These are phyloP conservation scores for Leucaena leucocephala DNA, from an alignment of 306 rosid genomes.

Conservation along the genomic window DNA sequence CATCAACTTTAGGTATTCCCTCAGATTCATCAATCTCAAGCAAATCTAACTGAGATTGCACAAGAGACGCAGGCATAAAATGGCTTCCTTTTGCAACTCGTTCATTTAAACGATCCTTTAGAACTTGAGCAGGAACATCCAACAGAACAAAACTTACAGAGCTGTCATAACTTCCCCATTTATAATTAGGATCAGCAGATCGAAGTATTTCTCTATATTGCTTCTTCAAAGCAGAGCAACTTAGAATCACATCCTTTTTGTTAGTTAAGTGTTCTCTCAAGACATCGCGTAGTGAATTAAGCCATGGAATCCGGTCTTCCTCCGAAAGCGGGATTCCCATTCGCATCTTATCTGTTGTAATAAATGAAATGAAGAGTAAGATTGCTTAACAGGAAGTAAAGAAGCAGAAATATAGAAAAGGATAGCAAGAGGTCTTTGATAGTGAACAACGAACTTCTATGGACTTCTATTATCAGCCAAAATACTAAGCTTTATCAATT, in stretches of 20 bases:
- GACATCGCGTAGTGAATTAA: constrained; percentile 55
- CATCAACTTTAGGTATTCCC: constrained; percentile 66
- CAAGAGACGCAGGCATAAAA: constrained; percentile 82
- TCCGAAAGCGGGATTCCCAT: constrained; percentile 76
- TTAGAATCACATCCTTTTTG: constrained; percentile 51
- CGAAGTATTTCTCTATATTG: constrained; percentile 71
- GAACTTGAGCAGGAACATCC: constrained; percentile 69
- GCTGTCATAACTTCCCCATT: constrained; percentile 45
- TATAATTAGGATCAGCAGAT: constrained; percentile 67
- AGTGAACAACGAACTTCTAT: background rate
- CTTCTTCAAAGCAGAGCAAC: constrained; percentile 82
- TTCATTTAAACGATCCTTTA: constrained; percentile 52
- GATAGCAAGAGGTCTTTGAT: background rate
- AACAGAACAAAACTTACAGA: constrained; percentile 64
- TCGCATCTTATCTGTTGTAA: constrained; percentile 69
- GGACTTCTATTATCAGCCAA: background rate
- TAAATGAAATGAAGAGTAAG: background rate
- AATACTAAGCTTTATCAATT: constrained; percentile 11
- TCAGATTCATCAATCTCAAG: constrained; percentile 69
- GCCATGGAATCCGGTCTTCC: constrained; percentile 87
- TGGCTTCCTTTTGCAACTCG: constrained; percentile 80
- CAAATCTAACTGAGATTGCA: constrained; percentile 77
- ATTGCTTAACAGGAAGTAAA: background rate
- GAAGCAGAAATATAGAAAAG: background rate
- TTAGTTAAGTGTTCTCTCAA: constrained; percentile 41